These are phyloP conservation scores for Lepidium africanum DNA, from an alignment of 345 rosid species.

Conservation along the genomic window DNA sequence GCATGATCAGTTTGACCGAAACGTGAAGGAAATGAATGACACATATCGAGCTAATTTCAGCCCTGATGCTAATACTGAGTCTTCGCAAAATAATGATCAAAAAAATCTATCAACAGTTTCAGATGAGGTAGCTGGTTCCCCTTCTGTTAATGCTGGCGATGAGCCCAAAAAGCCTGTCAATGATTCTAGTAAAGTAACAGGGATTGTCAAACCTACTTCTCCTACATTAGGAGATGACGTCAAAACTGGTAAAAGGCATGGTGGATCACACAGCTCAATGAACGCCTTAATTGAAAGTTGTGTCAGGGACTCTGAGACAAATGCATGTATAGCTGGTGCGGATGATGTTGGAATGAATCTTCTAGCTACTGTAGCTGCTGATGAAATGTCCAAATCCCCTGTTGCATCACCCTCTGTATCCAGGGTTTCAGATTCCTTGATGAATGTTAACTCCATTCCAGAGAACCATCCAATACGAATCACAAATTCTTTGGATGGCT, in stretches of 20 bases:
- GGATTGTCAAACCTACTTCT: conserved; percentile 33
- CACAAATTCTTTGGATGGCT: conserved; percentile 22
- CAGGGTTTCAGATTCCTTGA: conserved; percentile 31
- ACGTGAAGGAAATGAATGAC: conserved; percentile 41
- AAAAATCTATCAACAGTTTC: conserved; percentile 44
- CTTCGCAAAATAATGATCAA: conserved; percentile 57
- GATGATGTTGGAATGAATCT: conserved; percentile 96
- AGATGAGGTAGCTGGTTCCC: conserved; percentile 49
- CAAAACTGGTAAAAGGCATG: conserved; percentile 44
- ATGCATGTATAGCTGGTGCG: conserved; percentile 37
- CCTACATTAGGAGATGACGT: conserved; percentile 38
- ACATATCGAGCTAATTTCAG: conserved; percentile 29
- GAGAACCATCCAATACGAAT: conserved; percentile 33
- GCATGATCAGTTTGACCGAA: conserved; percentile 44
- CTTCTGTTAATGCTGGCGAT: conserved; percentile 36
- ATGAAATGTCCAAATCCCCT: conserved; percentile 65
- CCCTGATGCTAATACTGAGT: conserved; percentile 44
- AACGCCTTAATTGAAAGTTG: conserved; percentile 91
- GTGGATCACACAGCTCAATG: conserved; percentile 61
- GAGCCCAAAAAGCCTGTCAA: conserved; percentile 36
- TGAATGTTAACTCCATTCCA: conserved; percentile 27
- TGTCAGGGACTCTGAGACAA: conserved; percentile 58
- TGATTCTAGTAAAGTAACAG: conserved; percentile 37
- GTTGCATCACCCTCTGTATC: conserved; percentile 46
- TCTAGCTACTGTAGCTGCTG: conserved; percentile 93